These are phyloP conservation scores for Quercus tomentella DNA, from an alignment of 331 rosid species.

Conservation along the genomic window DNA sequence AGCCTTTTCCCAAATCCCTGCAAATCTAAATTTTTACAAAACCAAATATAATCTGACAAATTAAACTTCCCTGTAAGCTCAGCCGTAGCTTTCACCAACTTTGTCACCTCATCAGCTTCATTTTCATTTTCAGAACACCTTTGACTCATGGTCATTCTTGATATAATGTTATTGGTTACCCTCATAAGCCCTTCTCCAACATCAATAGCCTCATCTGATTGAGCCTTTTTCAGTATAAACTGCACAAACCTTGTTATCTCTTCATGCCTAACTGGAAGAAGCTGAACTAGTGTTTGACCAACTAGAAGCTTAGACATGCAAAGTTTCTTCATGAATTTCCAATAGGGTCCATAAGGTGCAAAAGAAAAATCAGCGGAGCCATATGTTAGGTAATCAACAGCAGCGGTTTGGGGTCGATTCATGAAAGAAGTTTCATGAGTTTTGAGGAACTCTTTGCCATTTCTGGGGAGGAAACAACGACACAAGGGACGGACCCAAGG, in stretches of 20 bases:
- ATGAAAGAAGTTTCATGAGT: constrained; percentile 33
- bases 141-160: constrained; percentile 42
- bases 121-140: constrained; percentile 26
- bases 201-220: constrained; percentile 22
- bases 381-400: constrained; percentile 32
- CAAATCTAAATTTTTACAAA: constrained; percentile 37
- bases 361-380: constrained; percentile 35
- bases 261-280: constrained; percentile 30
- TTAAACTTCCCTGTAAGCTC: constrained; percentile 39
- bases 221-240: constrained; percentile 13
- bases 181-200: constrained; percentile 29
- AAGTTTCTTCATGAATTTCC: constrained; percentile 52
- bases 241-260: constrained; percentile 24
- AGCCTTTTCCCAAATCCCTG: constrained; percentile 26
- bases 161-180: constrained; percentile 30
- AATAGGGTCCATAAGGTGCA: constrained; percentile 45
- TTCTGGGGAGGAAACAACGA: constrained; percentile 39
- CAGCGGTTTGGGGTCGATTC: constrained; percentile 7
- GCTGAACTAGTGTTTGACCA: constrained; percentile 32
- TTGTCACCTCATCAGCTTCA: constrained; percentile 34
- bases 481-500: constrained; percentile 46
- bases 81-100: constrained; percentile 26
- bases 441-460: constrained; percentile 45
- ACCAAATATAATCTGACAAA: constrained; percentile 35
- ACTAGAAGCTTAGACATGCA: constrained; percentile 51